Evolutionary conservation across 768 basidiomycete genomes (phyloP).

Genomic region (button mushroom (Agaricus bisporus)): DNA sequence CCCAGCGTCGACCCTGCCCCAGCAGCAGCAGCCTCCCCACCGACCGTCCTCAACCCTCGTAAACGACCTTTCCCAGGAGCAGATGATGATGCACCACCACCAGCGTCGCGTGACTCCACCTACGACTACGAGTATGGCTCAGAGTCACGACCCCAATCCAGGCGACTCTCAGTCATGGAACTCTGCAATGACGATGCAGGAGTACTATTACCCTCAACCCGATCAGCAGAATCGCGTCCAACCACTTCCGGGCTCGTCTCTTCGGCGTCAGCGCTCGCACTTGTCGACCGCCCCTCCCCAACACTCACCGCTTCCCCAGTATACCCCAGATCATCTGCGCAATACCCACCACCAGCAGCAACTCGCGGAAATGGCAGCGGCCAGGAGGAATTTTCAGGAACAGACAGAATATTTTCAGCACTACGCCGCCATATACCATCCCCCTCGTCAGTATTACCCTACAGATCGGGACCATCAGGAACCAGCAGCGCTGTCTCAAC

Average conservation of each 20-base stretch:
- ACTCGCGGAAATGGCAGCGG: slow-evolving; percentile 16
- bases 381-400: slow-evolving; percentile 18
- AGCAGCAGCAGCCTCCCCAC: slow-evolving; percentile 24
- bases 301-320: slow-evolving; percentile 19
- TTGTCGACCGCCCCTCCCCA: slow-evolving; percentile 25
- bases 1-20: slow-evolving; percentile 17
- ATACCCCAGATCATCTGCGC: slow-evolving; percentile 17
- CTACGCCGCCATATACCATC: slow-evolving; percentile 16
- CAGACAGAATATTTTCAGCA: slow-evolving; percentile 18
- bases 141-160: slow-evolving; percentile 74
- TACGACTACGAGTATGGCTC: slow-evolving; percentile 56
- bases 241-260: slow-evolving; percentile 40
- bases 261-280: slow-evolving; percentile 34
- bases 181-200: slow-evolving; percentile 65
- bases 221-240: slow-evolving; percentile 23
- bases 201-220: slow-evolving; percentile 17
- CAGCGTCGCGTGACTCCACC: slow-evolving; percentile 10
- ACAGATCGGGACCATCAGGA: slow-evolving; percentile 16
- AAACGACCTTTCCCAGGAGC: slow-evolving; percentile 60
- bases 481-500: background rate
- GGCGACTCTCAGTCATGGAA: slow-evolving; percentile 80
- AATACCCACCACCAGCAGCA: slow-evolving; percentile 24
- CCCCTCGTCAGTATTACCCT: slow-evolving; percentile 28
- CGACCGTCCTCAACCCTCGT: slow-evolving; percentile 36
- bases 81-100: slow-evolving; percentile 30